Evolutionary conservation across 768 basidiomycete species (phyloP), one percentile per base, ranked within the genome.

Genomic region (Tulasnella sp.): DNA sequence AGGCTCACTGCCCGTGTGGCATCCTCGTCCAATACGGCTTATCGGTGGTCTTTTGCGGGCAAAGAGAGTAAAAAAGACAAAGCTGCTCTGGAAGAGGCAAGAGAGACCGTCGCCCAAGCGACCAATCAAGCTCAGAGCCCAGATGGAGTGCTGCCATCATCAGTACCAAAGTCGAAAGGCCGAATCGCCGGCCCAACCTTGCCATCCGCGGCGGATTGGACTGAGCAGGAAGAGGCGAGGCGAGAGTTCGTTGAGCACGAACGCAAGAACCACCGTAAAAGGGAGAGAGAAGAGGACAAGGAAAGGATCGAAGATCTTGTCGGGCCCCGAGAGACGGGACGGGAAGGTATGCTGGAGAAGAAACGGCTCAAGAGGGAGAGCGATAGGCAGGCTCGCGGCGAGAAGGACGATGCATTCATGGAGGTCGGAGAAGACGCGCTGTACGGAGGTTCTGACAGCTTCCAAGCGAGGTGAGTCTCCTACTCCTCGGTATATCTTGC

Each of bases 341-440:
- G 91, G 77, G 96, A 97, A 82, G 93, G 91, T 2, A 90, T 93
- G 89, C 84, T 96, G 80, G 96, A 97, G 87, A 96, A 96, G 87
- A 94, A 95, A 85, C 87, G 90, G 40, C 91, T 90, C 52, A 89
- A 88, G 81, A 88, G 95, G 81, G 94, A 94, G 81, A 86, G 86
- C 19, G 93, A 97, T 85, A 87, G 89, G 52, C 84, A 90, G 2
- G 94, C 92, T 84, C 87, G 92, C 76, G 62, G 27, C 62, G 94
- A 95, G 68, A 87, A 86, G 74, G 90, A 90, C 27, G 95, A 95
- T 18, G 93, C 92, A 2, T 92, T 93, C 18, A 83, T 91, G 14
- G 96, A 97, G 82, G 87, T 90, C 2, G 92, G 94, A 81, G 96
- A 97, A 44, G 87, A 88, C 1, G 92, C 91, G 1, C 86, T 97